These are phyloP conservation scores for Paraleonurus japonicus DNA, from an alignment of 257 asterid genomes.

Conservation along the genomic window DNA sequence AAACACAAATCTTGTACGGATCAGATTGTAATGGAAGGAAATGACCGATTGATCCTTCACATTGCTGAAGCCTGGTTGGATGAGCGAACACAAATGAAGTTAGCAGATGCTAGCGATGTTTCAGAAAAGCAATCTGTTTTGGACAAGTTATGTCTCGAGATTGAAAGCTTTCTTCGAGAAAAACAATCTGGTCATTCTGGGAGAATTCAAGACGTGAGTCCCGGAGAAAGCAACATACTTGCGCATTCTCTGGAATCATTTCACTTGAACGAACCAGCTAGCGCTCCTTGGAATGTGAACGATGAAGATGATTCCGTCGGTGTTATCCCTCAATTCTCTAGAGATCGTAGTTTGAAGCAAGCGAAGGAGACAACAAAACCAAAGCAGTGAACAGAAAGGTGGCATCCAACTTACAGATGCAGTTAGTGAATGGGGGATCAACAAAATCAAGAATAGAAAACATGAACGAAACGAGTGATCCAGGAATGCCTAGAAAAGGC, in stretches of 20 bases:
- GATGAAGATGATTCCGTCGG: slow-evolving; percentile 47
- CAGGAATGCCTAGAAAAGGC: slow-evolving; percentile 21
- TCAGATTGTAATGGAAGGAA: slow-evolving; percentile 30
- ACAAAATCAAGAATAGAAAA: slow-evolving; percentile 19
- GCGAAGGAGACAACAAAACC: slow-evolving; percentile 21
- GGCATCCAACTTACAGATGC: slow-evolving; percentile 22
- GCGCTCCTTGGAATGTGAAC: slow-evolving; percentile 56
- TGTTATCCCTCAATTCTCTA: slow-evolving; percentile 25
- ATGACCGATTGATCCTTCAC: slow-evolving; percentile 68
- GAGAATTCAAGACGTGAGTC: slow-evolving; percentile 26
- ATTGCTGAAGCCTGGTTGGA: slow-evolving; percentile 95
- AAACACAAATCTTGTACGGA: slow-evolving; percentile 45
- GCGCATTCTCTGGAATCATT: slow-evolving; percentile 48
- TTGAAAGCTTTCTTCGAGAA: slow-evolving; percentile 63
- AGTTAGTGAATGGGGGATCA: slow-evolving; percentile 14
- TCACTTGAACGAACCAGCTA: slow-evolving; percentile 51
- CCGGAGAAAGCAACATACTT: slow-evolving; percentile 21
- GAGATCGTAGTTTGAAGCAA: slow-evolving; percentile 30
- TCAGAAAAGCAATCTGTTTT: slow-evolving; percentile 47
- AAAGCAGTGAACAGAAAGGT: slow-evolving; percentile 28
- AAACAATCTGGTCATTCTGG: slow-evolving; percentile 35
- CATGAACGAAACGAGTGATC: slow-evolving; percentile 16
- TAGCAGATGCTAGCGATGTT: slow-evolving; percentile 43
- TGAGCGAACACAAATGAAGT: slow-evolving; percentile 72
- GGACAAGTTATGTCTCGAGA: slow-evolving; percentile 64